Conservation (phyloP, 108 stramenopile species). For the Skeletonema potamos region DNA sequence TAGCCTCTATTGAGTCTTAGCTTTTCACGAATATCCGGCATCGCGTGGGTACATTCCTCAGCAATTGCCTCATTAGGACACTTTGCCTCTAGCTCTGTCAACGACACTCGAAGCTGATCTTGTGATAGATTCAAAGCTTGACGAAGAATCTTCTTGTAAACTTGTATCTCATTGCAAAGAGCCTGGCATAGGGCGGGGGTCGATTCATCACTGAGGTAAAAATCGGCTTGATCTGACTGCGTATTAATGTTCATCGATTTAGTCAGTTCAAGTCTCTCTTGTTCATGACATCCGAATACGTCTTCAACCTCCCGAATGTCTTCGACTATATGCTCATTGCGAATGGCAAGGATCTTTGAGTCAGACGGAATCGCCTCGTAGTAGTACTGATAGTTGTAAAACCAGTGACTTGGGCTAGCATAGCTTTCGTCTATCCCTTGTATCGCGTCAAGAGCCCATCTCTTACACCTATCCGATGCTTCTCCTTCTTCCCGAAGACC, state of each 20-base stretch:
- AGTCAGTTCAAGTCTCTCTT: neutral
- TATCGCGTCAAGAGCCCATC: constrained; percentile 5
- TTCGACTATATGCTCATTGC: constrained; percentile 20
- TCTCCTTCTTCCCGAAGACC: neutral
- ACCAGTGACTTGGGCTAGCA: constrained; percentile 9
- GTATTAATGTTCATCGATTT: no score
- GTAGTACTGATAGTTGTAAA: constrained; percentile 33
- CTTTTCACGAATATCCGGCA: constrained; percentile 27
- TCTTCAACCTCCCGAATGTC: constrained; percentile 19
- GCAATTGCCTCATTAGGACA: constrained; percentile 33
- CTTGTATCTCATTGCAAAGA: constrained; percentile 54
- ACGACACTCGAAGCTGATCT: constrained; percentile 11
- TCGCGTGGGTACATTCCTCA: constrained; percentile 3
- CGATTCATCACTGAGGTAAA: constrained; percentile 28
- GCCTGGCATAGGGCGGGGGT: constrained; percentile 27
- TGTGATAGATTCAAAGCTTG: constrained; percentile 32
- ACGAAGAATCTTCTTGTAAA: constrained; percentile 40
- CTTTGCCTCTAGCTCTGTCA: constrained; percentile 17
- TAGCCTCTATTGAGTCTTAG: neutral
- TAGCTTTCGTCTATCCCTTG: neutral
- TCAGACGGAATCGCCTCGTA: constrained; percentile 10
- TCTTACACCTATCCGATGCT: constrained; percentile 9
- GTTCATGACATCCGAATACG: constrained; percentile 8
- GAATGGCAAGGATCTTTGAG: constrained; percentile 14
- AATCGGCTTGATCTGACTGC: neutral